Percentiles rank a stretch among this genome's conserved stretches.
phyloP scores from a whole-genome alignment of 2,329 filamentous ascomycete genomes.

The Claviceps lovelessii region DNA sequence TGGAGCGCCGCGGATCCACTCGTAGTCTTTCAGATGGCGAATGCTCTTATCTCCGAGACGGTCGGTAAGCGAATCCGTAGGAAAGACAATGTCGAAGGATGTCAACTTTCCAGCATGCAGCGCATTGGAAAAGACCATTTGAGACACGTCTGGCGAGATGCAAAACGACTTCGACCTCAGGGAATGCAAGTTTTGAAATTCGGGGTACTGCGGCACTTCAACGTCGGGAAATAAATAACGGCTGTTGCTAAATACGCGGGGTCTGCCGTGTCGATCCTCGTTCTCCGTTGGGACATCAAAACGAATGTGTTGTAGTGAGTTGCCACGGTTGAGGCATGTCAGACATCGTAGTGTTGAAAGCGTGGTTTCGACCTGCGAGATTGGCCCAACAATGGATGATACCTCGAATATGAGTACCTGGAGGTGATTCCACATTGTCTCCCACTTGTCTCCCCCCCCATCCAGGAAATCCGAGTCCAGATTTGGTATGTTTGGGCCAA shows the following conservation, averaged over 20 bases:
- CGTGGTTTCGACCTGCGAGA: slow-evolving; percentile 9
- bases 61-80: slow-evolving; percentile 12
- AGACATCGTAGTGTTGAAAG: slow-evolving; percentile 10
- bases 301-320: slow-evolving; percentile 17
- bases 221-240: not conserved
- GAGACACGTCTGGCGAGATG: slow-evolving; percentile 12
- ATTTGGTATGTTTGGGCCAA: slow-evolving; percentile 10
- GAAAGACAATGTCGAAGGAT: slow-evolving; percentile 24
- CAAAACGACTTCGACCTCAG: slow-evolving; percentile 15
- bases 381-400: slow-evolving; percentile 10
- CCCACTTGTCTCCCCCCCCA: slow-evolving; percentile 8
- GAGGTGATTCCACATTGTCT: slow-evolving; percentile 17
- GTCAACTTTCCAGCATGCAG: slow-evolving; percentile 16
- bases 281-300: slow-evolving; percentile 16
- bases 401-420: slow-evolving; percentile 13
- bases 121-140: slow-evolving; percentile 13
- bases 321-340: slow-evolving; percentile 12
- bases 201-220: slow-evolving; percentile 2
- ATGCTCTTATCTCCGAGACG: slow-evolving; percentile 13
- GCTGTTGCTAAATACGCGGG: not conserved
- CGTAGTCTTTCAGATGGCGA: slow-evolving; percentile 17
- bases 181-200: slow-evolving; percentile 15
- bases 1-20: slow-evolving; percentile 21
- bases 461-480: slow-evolving; percentile 5
- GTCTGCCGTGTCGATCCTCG: slow-evolving; percentile 7